Evolutionary conservation across 257 asterid species (phyloP), one percentile per base, ranked within the genome.

Genomic region (Leonotis leonurus): DNA sequence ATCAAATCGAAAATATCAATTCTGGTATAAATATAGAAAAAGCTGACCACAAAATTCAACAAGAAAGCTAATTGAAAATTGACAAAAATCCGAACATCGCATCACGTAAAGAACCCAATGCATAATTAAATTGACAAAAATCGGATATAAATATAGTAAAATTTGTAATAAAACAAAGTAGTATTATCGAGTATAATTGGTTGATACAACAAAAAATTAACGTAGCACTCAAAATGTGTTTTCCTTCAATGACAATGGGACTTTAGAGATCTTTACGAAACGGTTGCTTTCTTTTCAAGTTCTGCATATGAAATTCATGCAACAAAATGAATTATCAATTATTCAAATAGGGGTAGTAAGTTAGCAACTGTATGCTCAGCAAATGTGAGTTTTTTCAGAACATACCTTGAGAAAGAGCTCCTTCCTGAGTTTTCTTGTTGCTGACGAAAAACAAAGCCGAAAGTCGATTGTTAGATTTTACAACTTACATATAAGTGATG

Each of bases 331-430:
- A 25, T 61, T 12, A 25, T 27, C 9, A 8, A 25, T 1, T 9
- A 17, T 40, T n/a, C 17, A 24, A 30, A 26, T n/a, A n/a, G 16
- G 4, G 5, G 14, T 2, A 25, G n/a, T n/a, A n/a, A n/a, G n/a
- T n/a, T 6, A 8, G 2, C 13, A 8, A 8, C 14, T n/a, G n/a
- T n/a, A n/a, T n/a, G n/a, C n/a, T n/a, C n/a, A 41, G 8, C 41
- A 54, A 54, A 54, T 24, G 5, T 27, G 16, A 17, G 24, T 40
- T 21, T 41, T n/a, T n/a, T n/a, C n/a, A 1, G 3, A 51, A 20
- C 20, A 22, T 56, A 73, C 78, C 78, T 73, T 68, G 60, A 50
- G 71, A 11, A 6, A 54, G 78, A 68, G 78, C 45, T 21, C 29
- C 70, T 12, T 56, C 78, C 59, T 11, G 70, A 14, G 68, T 2